phyloP scores from a whole-genome alignment of 2,329 filamentous ascomycete genomes.

The Harringtonia aguacate region DNA sequence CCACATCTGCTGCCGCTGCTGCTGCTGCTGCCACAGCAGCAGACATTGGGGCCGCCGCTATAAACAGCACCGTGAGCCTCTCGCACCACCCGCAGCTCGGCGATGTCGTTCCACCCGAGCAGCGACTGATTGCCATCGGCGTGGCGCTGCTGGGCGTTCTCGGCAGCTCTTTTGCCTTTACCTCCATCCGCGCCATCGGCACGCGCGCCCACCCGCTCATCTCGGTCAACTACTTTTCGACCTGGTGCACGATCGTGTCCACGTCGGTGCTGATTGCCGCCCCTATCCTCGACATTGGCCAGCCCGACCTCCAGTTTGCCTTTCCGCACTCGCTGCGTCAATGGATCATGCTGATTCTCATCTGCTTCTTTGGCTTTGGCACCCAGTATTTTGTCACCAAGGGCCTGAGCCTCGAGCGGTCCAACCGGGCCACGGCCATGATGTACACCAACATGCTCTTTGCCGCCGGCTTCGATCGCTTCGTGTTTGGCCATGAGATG shows the following conservation, averaged over 20 bases:
- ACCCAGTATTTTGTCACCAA: conserved; percentile 81
- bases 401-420: conserved; percentile 59
- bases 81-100: not conserved
- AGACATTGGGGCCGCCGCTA: not conserved
- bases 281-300: conserved; percentile 30
- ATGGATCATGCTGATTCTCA: conserved; percentile 56
- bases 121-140: conserved; percentile 12
- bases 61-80: not conserved
- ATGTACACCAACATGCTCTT: conserved; percentile 49
- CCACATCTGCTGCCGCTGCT: not conserved
- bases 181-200: conserved; percentile 69
- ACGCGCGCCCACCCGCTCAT: conserved; percentile 72
- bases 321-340: conserved; percentile 33
- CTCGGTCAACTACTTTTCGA: conserved; percentile 74
- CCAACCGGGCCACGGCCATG: conserved; percentile 46
- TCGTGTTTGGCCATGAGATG: conserved; percentile 42
- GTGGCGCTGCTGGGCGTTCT: conserved; percentile 63
- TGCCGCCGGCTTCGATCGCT: conserved; percentile 39
- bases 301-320: conserved; percentile 34
- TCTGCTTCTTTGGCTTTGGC: conserved; percentile 66
- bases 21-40: not conserved
- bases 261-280: conserved; percentile 44
- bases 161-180: conserved; percentile 64
- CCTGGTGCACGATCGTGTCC: conserved; percentile 59
- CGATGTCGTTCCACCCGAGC: conserved; percentile 4